Base-by-base conservation (phyloP, 805 yeast genomes). In the Ogataea methylovora region DNA sequence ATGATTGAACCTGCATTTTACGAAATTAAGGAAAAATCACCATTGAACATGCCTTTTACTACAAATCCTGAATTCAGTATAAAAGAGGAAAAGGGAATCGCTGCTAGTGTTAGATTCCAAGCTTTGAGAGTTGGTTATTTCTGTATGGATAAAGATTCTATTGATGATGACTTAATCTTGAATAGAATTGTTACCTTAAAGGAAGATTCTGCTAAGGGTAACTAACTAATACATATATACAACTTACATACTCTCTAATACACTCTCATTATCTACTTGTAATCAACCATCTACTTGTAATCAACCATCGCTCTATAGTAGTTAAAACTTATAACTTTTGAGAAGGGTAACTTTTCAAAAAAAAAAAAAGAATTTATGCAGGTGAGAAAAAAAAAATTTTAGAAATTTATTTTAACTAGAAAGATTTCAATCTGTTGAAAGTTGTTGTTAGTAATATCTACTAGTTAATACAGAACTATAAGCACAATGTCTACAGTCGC, bases 121-220 rank as follows among this genome's bases (percentile, higher is more conserved):
- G 98, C 95, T 21, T 73, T 92, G 60, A 78, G 98, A 64, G 90
- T 85, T 30, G 98, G 98, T 21, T 92, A 92, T 61, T 92, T 87
- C 74, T 79, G 95, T 52, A 58, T 86, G 56, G 98, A 92, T 57
- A 74, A 71, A 46, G 97, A 90, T 43, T 63, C 84, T 37, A 62
- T 69, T 8, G 69, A 63, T 14, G 79, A 73, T 20, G 68, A 65
- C 39, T 62, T 88, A 43, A 71, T 92, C 23, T 67, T 92, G 55
- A 92, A 92, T 65, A 76, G 96, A 58, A 86, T 90, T 50, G 98
- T 92, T 27, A 81, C 95, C 11, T 73, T 92, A 62, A 92, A 90
- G 67, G 94, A 84, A 51, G 95, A 86, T 44, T 60, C 76, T 20
- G 60, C 72, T 11, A 73, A 75, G 27, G 23, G 21, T 15, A 13